Evolutionary conservation across 768 basidiomycete species (phyloP).

Genomic region (Kwoniella bestiolae): DNA sequence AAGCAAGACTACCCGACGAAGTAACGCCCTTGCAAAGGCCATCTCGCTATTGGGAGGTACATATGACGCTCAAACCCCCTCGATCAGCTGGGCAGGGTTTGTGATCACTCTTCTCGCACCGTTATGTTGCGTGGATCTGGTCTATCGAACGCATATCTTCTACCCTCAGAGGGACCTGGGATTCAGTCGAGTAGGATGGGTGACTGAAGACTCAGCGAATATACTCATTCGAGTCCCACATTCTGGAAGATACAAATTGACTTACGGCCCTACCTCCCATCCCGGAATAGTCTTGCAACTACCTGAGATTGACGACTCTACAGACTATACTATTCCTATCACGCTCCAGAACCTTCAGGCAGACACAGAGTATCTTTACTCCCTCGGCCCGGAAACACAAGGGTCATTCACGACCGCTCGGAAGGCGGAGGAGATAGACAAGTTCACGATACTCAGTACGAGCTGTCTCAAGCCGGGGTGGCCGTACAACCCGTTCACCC

Average conservation of each 20-base stretch:
- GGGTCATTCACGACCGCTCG: conserved; percentile 1
- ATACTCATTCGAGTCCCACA: neutral
- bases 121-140: conserved; percentile 1
- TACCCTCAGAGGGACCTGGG: neutral
- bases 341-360: neutral
- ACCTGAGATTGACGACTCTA: neutral
- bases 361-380: conserved; percentile 1
- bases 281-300: neutral
- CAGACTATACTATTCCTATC: conserved; percentile 1
- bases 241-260: neutral
- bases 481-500: conserved; percentile 7
- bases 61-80: neutral
- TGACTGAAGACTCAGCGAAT: conserved; percentile 1
- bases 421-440: neutral
- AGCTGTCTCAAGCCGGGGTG: conserved; percentile 13
- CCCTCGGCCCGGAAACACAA: neutral
- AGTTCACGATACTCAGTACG: conserved; percentile 6
- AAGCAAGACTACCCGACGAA: neutral
- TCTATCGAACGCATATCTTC: neutral
- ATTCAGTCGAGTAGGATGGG: conserved; percentile 13
- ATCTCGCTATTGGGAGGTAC: neutral
- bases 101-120: conserved; percentile 3
- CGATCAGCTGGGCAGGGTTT: neutral
- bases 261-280: neutral
- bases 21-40: neutral